Evolutionary conservation across 768 basidiomycete species (phyloP), one percentile per base, ranked within the genome.

Genomic region (Tricholomella constricta): DNA sequence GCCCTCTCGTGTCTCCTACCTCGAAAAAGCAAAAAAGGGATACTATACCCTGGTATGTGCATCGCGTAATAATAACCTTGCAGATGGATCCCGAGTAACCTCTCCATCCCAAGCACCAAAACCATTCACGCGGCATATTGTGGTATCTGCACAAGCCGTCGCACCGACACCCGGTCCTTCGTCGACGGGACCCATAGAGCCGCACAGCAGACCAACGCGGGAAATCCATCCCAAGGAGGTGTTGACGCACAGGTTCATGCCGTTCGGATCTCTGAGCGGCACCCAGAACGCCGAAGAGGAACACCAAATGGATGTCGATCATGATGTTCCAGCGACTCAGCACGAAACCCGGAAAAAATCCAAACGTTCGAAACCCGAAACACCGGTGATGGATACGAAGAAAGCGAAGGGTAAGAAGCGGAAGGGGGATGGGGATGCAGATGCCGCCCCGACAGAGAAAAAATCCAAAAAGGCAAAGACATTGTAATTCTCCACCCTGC

Each of bases 1-100:
- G 67, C 69, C 0, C 63, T 91, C 7, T 75, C 84, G 3, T 87
- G 85, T 64, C 69, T 91, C 2, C 65, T 91, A 1, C 89, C 89
- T 0, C 73, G 86, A 17, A 82, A 75, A 58, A 80, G 71, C 45
- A 84, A 86, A 62, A 74, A 72, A 14, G 86, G 86, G 0, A 78
- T 74, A 43, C 60, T 89, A 3, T 88, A 80, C 59, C 66, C 74
- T 44, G 83, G 89, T 87, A 58, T 37, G 71, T 6, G 4, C 22
- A n/a, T 35, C 31, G 8, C n/a, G 9, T 12, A 32, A 23, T 29
- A 3, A 11, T 32, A 26, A 15, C 7, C n/a, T n/a, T 12, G 4
- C 14, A 3, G n/a, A 31, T 22, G n/a, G 19, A 46, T 29, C 15
- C 14, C 14, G n/a, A n/a, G n/a, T n/a, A n/a, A 32, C 36, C 42